Percentiles rank a stretch among this genome's conserved stretches.
These are phyloP conservation scores for Rauvolfia tetraphylla DNA, from an alignment of 257 asterid genomes.

Conservation along the genomic window DNA sequence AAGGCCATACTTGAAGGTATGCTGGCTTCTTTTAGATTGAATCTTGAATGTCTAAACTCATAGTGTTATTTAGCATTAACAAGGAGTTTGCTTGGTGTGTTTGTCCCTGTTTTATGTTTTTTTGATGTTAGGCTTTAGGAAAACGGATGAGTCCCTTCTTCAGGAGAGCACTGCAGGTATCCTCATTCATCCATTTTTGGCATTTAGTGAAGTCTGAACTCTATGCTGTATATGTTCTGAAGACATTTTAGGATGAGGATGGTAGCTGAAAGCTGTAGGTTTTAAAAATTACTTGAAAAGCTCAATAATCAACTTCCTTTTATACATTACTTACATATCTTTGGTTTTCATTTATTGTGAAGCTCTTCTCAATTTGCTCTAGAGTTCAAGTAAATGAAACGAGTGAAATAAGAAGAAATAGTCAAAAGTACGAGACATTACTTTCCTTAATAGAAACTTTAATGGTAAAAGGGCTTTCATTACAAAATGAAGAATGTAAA, in stretches of 20 bases:
- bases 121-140: slow-evolving; percentile 55
- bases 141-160: slow-evolving; percentile 76
- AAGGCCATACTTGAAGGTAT: slow-evolving; percentile 81
- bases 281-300: neutral
- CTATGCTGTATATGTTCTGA: neutral
- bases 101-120: neutral
- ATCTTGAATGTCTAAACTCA: neutral
- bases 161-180: slow-evolving; percentile 75
- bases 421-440: too few species aligned
- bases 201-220: neutral
- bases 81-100: neutral
- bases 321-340: neutral
- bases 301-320: neutral
- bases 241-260: neutral
- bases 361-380: neutral
- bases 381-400: neutral
- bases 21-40: neutral
- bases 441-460: too few species aligned
- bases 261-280: neutral
- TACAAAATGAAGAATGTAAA: too few species aligned
- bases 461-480: too few species aligned
- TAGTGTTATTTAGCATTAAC: neutral
- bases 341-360: neutral
- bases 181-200: neutral
- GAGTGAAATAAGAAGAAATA: neutral